Conservation (phyloP, 768 basidiomycete species). For the Trametes elegans region DNA sequence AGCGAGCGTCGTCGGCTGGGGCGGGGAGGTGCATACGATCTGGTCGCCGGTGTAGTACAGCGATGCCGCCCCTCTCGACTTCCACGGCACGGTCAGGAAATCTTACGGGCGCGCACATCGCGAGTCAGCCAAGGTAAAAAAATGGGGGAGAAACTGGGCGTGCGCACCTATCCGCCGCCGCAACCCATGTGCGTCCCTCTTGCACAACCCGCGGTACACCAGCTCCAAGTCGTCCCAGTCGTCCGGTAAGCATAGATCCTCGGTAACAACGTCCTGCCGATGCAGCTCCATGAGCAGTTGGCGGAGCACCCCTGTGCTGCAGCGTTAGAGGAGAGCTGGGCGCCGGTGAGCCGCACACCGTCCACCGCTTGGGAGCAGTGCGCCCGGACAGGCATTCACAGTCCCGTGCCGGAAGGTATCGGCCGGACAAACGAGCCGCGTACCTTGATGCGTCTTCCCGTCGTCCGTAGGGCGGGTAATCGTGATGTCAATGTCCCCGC, state of each 20-base stretch:
- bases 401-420: too few relatives aligned
- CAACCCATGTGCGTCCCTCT: conserved; percentile 40
- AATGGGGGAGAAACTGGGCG: background rate
- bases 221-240: conserved; percentile 68
- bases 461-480: conserved; percentile 75
- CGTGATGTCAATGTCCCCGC: conserved; percentile 91
- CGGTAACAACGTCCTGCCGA: conserved; percentile 61
- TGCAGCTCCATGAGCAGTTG: conserved; percentile 58
- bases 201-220: conserved; percentile 80
- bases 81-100: conserved; percentile 80
- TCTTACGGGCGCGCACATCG: conserved; percentile 40
- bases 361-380: too few relatives aligned
- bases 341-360: background rate
- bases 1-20: too few relatives aligned
- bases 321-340: background rate
- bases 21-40: conserved; percentile 53
- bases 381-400: too few relatives aligned
- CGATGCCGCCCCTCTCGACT: conserved; percentile 75
- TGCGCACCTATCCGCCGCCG: conserved; percentile 61
- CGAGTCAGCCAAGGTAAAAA: background rate
- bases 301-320: conserved; percentile 52
- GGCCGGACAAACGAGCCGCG: background rate
- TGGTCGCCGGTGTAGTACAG: conserved; percentile 97
- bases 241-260: conserved; percentile 74
- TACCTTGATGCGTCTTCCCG: conserved; percentile 73